phyloP scores from a whole-genome alignment of 257 asterid species.

The Ehretia macrophylla region DNA sequence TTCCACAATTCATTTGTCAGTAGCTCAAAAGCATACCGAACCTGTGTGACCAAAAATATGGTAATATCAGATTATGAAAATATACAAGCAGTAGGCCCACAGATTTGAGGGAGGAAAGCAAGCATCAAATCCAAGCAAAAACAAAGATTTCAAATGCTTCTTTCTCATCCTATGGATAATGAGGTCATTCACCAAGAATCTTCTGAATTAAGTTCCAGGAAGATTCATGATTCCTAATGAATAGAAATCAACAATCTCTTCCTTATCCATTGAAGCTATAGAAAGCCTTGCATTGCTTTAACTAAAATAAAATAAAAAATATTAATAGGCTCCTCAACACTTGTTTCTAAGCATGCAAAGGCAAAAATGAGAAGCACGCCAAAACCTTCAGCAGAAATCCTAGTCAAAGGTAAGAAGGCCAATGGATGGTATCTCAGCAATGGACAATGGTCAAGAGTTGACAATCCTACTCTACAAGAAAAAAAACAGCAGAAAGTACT shows the following conservation, averaged over 20 bases:
- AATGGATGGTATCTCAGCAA: too few relatives aligned
- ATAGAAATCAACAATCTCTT: neutral
- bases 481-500: too few relatives aligned
- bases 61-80: neutral
- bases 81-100: neutral
- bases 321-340: too few relatives aligned
- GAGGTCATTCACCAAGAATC: neutral
- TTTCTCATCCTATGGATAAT: neutral
- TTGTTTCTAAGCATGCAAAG: too few relatives aligned
- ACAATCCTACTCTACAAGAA: too few relatives aligned
- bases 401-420: too few relatives aligned
- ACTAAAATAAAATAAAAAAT: too few relatives aligned
- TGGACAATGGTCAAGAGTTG: too few relatives aligned
- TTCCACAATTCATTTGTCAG: slow-evolving; percentile 75
- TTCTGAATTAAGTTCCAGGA: neutral
- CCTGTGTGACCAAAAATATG: slow-evolving; percentile 47
- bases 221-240: neutral
- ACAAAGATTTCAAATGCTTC: neutral
- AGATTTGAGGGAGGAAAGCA: slow-evolving; percentile 1
- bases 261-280: too few relatives aligned
- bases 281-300: too few relatives aligned
- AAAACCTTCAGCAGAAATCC: too few relatives aligned
- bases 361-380: too few relatives aligned
- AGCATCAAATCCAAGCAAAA: neutral
- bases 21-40: slow-evolving; percentile 86